Percentiles rank a stretch among this genome's conserved stretches.
Evolutionary conservation across 2,329 filamentous ascomycete species (phyloP).

Genomic region (Penicillium sp.): DNA sequence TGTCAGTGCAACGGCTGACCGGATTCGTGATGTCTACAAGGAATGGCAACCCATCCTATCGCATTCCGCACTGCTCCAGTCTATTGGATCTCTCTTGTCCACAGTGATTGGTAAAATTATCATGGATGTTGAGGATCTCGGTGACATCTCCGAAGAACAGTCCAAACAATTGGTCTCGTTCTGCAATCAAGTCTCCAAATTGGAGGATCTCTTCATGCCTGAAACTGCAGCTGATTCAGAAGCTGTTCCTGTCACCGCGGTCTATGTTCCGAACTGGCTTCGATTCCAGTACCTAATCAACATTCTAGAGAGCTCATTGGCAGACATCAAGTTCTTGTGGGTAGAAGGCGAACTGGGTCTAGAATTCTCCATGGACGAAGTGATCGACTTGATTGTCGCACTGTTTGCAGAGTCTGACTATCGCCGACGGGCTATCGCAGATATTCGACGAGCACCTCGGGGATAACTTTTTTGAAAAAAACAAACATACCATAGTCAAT

Average conservation of each 20-base stretch:
- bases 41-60: conserved; percentile 62
- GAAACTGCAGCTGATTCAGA: conserved; percentile 35
- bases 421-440: conserved; percentile 58
- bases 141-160: conserved; percentile 65
- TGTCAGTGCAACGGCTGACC: conserved; percentile 58
- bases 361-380: conserved; percentile 63
- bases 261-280: conserved; percentile 65
- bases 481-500: no score
- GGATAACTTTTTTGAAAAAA: background rate
- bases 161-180: conserved; percentile 60
- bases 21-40: conserved; percentile 57
- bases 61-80: conserved; percentile 62
- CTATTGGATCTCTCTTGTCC: conserved; percentile 59
- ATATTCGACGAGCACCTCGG: conserved; percentile 49
- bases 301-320: conserved; percentile 63
- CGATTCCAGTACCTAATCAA: conserved; percentile 66
- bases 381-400: conserved; percentile 64
- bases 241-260: conserved; percentile 55
- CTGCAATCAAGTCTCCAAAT: conserved; percentile 56
- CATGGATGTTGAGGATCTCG: conserved; percentile 62
- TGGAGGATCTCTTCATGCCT: conserved; percentile 59
- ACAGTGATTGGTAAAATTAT: conserved; percentile 62
- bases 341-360: conserved; percentile 63
- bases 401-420: conserved; percentile 65
- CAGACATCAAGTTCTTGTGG: conserved; percentile 68